phyloP scores from a whole-genome alignment of 2,329 filamentous ascomycete genomes.

The Microdochium bolleyi region DNA sequence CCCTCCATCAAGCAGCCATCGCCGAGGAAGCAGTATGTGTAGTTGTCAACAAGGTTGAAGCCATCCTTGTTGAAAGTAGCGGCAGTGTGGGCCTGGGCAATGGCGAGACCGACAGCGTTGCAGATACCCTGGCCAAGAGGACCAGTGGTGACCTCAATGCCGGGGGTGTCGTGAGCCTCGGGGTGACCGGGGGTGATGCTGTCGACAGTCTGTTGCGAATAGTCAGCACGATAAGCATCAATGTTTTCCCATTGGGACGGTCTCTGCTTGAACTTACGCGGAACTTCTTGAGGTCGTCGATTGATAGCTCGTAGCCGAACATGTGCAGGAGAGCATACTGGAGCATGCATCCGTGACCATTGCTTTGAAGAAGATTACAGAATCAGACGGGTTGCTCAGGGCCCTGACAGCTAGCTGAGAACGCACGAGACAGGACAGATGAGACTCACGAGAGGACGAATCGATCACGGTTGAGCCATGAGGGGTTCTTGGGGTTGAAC shows the following conservation, averaged over 20 bases:
- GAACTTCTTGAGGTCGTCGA: constrained; percentile 95
- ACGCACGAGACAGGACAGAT: neutral
- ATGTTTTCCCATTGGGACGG: neutral
- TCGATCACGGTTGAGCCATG: constrained; percentile 95
- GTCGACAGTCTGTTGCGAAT: constrained; percentile 34
- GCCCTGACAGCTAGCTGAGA: neutral
- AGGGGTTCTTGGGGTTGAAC: constrained; percentile 99
- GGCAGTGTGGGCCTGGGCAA: constrained; percentile 86
- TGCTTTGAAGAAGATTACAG: constrained; percentile 42
- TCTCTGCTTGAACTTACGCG: constrained; percentile 55
- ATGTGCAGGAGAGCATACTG: constrained; percentile 98
- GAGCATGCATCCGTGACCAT: constrained; percentile 99
- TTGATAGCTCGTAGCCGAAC: constrained; percentile 77
- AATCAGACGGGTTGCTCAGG: neutral
- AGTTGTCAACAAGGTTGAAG: constrained; percentile 86
- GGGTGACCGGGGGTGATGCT: constrained; percentile 92
- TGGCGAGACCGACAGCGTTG: constrained; percentile 96
- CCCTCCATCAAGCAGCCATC: constrained; percentile 99
- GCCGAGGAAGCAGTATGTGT: constrained; percentile 95
- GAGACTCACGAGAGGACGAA: constrained; percentile 93
- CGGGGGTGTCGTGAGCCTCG: constrained; percentile 92
- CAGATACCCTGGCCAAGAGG: constrained; percentile 95
- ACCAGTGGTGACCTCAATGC: constrained; percentile 95
- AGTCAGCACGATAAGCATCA: constrained; percentile 7
- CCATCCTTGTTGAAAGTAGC: constrained; percentile 95